Evolutionary conservation across 1,284 basidiomycete genomes (phyloP), one percentile per base, ranked within the genome.

Genomic region (Singerocomus rubriflavus): DNA sequence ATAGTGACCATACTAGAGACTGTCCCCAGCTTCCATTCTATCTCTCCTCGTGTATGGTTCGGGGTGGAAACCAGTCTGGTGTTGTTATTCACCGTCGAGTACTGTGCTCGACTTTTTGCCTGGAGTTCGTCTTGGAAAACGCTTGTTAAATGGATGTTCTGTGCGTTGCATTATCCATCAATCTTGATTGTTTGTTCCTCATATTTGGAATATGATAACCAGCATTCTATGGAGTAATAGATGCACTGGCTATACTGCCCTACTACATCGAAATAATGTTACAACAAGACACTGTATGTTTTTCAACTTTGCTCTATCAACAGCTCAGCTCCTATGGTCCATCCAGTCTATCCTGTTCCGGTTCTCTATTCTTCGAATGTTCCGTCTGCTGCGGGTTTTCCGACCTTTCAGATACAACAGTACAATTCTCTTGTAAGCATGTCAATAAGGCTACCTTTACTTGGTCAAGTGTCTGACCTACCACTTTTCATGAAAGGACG

Each of bases 191-290:
- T 48, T 35, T 31, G 8, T 55, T 30, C 32, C 50, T 56, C 52
- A 57, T 53, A 45, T 12, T 5, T 30, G 14, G 53, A 44, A 49
- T 17, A 21, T 16, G 45, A 27, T 46, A 36, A 52, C 29, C 54
- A 88, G 87, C 89, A 1, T 94, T 93, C 69, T 93, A 89, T 64
- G 90, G 88, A 5, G 79, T 94, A 29, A 82, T 92, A 66, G 92
- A 94, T 64, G 69, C 92, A 12, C 75, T 94, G 43, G 85, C 91
- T 16, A 92, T 94, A 50, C 60, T 90, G 27, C 92, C 92, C 1
- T 94, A 93, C 63, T 94, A 92, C 66, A 81, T 94, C 52, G 91
- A 93, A 69, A 76, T 93, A 45, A 72, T 87, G 16, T 64, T 92
- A n/a, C 82, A 82, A 41, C 84, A 92, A 71, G 92, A 95, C 67